Conservation (phyloP, 768 basidiomycete genomes). For the Kwoniella botswanensis region DNA sequence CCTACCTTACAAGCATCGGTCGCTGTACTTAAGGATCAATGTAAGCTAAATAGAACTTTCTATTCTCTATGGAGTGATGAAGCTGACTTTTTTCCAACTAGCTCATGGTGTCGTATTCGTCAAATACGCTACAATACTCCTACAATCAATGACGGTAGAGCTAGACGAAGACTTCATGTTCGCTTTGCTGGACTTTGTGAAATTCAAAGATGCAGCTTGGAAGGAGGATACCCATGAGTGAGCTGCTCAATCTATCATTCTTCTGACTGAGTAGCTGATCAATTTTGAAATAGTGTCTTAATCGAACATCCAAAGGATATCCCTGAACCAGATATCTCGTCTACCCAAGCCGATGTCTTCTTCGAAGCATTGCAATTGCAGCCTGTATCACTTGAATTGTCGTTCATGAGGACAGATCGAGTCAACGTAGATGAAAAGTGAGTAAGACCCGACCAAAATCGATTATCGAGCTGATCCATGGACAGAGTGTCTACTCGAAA, state of each 20-base stretch:
- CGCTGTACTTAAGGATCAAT: slow-evolving; percentile 90
- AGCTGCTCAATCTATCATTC: slow-evolving; percentile 45
- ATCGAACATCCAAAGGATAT: slow-evolving; percentile 70
- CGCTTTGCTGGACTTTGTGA: slow-evolving; percentile 85
- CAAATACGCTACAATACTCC: slow-evolving; percentile 91
- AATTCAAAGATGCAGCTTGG: slow-evolving; percentile 91
- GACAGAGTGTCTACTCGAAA: slow-evolving; percentile 65
- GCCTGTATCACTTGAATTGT: slow-evolving; percentile 86
- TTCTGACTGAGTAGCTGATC: too few relatives aligned
- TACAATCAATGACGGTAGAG: slow-evolving; percentile 93
- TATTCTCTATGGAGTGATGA: neutral
- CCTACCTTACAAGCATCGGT: slow-evolving; percentile 89
- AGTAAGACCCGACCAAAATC: slow-evolving; percentile 40
- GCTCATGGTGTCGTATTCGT: slow-evolving; percentile 98
- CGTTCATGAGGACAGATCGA: slow-evolving; percentile 95
- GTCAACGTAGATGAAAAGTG: slow-evolving; percentile 93
- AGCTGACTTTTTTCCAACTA: slow-evolving; percentile 56
- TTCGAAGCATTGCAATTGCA: slow-evolving; percentile 95
- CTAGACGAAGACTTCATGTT: slow-evolving; percentile 97
- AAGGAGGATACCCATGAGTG: slow-evolving; percentile 77
- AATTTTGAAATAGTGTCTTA: slow-evolving; percentile 64
- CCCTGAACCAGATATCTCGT: slow-evolving; percentile 59
- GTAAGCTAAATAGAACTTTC: slow-evolving; percentile 60
- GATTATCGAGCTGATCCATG: neutral
- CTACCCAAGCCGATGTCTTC: slow-evolving; percentile 76